Evolutionary conservation across 2,329 filamentous ascomycete genomes (phyloP), one percentile per base, ranked within the genome.

Genomic region (Massarina eburnea): DNA sequence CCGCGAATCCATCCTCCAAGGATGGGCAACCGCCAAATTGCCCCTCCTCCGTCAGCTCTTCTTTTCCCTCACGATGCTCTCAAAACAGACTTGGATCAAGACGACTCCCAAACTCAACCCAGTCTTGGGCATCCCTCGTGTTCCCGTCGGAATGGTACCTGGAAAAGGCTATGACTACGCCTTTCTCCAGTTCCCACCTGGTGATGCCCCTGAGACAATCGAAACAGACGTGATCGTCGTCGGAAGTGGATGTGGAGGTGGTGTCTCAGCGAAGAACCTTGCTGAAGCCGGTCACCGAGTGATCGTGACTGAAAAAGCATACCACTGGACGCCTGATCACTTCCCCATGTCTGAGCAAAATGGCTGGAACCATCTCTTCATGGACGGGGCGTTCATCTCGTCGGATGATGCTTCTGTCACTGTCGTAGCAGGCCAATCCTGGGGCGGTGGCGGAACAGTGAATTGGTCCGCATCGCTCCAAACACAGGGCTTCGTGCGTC

Each of bases 221-320:
- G 82, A 90, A 43, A 86, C 88, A 0, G 92, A 96, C 66, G 83
- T 95, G 1, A 82, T 95, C 32, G 84, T 96, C 46, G 79, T 96
- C 17, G 91, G 91, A 2, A 94, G 88, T 29, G 91, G 91, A 21
- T 95, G 89, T 58, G 91, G 91, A 51, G 91, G 88, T 32, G 89
- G 80, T 8, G 90, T 96, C 0, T 82, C 80, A 27, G 91, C 91
- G 19, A 91, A 91, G 68, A 86, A 88, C 40, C 73, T 96, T 1
- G 82, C 91, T 8, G 85, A 91, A 68, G 87, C 85, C 1, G 89
- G 88, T 3, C 77, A 88, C 52, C 76, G 77, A 17, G 89, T 96
- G 21, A 67, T 95, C 3, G 88, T 96, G 1, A 84, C 90, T 3
- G 90, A 95, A 55, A 94, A 94, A 65, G 82, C 81, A 1, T 90